Conservation (phyloP, 495 filamentous ascomycete genomes). For the Aspergillus olivimuriae region DNA sequence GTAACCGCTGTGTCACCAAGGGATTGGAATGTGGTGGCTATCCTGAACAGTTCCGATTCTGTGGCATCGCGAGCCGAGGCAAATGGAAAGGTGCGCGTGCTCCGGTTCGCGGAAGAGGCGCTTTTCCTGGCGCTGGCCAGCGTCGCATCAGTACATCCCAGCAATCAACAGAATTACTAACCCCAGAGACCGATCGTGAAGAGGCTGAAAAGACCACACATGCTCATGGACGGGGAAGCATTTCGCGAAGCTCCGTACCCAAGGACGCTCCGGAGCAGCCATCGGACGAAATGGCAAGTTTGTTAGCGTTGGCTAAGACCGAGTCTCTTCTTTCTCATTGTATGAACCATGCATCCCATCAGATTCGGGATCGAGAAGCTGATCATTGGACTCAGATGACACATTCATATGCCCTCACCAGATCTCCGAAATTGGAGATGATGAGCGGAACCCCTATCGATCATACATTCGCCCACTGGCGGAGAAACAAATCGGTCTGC, state of each 20-base stretch:
- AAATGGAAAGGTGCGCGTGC: conserved; percentile 28
- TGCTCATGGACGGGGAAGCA: too few species aligned
- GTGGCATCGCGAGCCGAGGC: conserved; percentile 31
- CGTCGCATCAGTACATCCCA: neutral
- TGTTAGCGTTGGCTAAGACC: conserved; percentile 8
- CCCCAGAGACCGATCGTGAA: neutral
- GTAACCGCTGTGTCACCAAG: conserved; percentile 23
- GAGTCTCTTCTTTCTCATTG: conserved; percentile 23
- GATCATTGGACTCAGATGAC: conserved; percentile 24
- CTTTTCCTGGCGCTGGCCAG: neutral
- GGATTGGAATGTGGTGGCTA: conserved; percentile 30
- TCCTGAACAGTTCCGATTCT: conserved; percentile 36
- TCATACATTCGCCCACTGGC: conserved; percentile 31
- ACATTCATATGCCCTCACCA: conserved; percentile 32
- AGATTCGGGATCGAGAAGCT: too few species aligned
- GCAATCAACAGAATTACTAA: neutral
- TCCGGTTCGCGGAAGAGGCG: conserved; percentile 4
- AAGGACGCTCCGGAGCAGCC: neutral
- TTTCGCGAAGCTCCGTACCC: too few species aligned
- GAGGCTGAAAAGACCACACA: neutral
- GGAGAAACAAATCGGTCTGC: conserved; percentile 26
- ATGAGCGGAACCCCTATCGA: conserved; percentile 28
- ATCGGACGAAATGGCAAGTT: conserved; percentile 3
- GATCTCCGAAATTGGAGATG: conserved; percentile 22
- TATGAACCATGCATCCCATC: too few species aligned